A percentile compares a stretch with the other conserved stretches of the same genome.
phyloP scores from a whole-genome alignment of 2,329 filamentous ascomycete species.

The Calonectria ilicicola region DNA sequence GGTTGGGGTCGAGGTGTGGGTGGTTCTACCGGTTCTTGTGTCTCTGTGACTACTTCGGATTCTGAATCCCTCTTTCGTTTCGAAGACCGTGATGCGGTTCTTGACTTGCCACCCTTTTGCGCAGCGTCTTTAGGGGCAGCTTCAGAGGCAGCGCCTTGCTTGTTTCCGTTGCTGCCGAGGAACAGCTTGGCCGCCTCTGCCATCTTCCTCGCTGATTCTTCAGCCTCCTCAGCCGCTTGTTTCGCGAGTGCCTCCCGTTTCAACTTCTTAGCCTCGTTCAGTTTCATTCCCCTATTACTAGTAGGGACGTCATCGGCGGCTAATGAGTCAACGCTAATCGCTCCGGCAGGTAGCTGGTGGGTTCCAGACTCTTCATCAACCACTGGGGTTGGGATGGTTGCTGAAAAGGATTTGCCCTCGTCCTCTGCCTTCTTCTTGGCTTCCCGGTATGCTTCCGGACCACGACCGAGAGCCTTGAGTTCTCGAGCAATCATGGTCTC shows the following conservation, averaged over 20 bases:
- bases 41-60: conserved; percentile 44
- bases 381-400: conserved; percentile 48
- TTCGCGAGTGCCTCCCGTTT: conserved; percentile 75
- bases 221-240: conserved; percentile 71
- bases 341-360: conserved; percentile 68
- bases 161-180: conserved; percentile 47
- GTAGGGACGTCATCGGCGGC: conserved; percentile 72
- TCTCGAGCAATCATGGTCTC: conserved; percentile 88
- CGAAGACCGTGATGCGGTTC: conserved; percentile 48
- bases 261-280: conserved; percentile 82
- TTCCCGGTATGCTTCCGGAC: conserved; percentile 70
- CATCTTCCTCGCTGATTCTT: conserved; percentile 67
- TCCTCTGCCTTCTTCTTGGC: conserved; percentile 75
- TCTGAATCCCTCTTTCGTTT: conserved; percentile 61
- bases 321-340: conserved; percentile 68
- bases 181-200: conserved; percentile 60
- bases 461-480: conserved; percentile 77
- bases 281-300: conserved; percentile 80
- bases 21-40: conserved; percentile 43
- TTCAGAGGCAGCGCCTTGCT: conserved; percentile 40
- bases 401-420: conserved; percentile 71
- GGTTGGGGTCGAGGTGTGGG: conserved; percentile 52
- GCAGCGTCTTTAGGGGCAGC: conserved; percentile 41
- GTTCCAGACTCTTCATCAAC: conserved; percentile 64
- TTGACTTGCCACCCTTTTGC: conserved; percentile 42